Evolutionary conservation across 805 yeast genomes (phyloP).

Genomic region (Kodamaea sagamina): DNA sequence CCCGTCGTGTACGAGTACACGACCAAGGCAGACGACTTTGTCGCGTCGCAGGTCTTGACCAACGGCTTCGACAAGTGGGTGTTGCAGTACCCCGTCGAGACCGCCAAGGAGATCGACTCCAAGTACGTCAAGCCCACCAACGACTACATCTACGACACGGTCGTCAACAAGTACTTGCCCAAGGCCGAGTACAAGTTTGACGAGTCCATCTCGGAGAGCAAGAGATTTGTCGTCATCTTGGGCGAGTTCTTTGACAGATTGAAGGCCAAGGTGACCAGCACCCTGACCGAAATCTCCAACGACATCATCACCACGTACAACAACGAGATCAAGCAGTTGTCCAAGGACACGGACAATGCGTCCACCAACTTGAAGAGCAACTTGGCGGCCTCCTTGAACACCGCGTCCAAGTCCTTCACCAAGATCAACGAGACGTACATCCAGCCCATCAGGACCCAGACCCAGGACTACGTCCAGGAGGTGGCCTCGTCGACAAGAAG

Average conservation of each 20-base stretch:
- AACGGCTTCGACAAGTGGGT: constrained; percentile 15
- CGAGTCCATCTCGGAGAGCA: constrained; percentile 21
- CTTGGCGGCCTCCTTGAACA: constrained; percentile 36
- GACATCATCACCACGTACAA: constrained; percentile 37
- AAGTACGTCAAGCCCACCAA: constrained; percentile 27
- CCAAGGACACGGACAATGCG: constrained; percentile 20
- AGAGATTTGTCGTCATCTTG: constrained; percentile 24
- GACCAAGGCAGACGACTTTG: constrained; percentile 14
- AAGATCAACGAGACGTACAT: constrained; percentile 38
- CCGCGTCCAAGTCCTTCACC: constrained; percentile 34
- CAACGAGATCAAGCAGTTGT: constrained; percentile 33
- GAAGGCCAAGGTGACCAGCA: constrained; percentile 28
- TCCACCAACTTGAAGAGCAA: constrained; percentile 17
- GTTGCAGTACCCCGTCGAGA: constrained; percentile 12
- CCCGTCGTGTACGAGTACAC: constrained; percentile 19
- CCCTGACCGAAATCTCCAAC: constrained; percentile 30
- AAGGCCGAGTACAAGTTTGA: constrained; percentile 30
- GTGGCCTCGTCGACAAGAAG: constrained; percentile 35
- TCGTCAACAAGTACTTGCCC: constrained; percentile 27
- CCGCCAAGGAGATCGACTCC: constrained; percentile 10
- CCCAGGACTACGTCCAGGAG: constrained; percentile 40
- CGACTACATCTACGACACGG: constrained; percentile 20
- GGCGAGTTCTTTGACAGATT: constrained; percentile 23
- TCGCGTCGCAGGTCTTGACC: constrained; percentile 16
- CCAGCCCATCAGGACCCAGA: constrained; percentile 41